These are phyloP conservation scores for Mucor piriformis DNA, from an alignment of 371 early-diverging fungal species.

Conservation along the genomic window DNA sequence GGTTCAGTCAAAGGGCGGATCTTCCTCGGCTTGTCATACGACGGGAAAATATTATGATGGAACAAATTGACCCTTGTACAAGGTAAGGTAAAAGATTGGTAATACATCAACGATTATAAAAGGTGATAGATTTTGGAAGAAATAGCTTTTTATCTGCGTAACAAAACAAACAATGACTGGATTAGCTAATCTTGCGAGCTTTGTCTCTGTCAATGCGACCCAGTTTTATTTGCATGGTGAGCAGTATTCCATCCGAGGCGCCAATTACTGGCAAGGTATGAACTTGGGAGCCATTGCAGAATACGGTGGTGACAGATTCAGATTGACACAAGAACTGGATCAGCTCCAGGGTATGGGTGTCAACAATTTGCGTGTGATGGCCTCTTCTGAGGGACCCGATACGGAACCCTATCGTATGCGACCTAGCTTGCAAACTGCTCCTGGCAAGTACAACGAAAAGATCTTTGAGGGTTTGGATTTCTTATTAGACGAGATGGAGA, in stretches of 20 bases:
- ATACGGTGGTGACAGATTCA: slow-evolving; percentile 51
- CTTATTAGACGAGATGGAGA: slow-evolving; percentile 50
- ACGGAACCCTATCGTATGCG: slow-evolving; percentile 61
- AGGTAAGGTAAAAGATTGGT: no score
- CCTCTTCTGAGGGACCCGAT: slow-evolving; percentile 66
- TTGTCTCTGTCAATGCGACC: slow-evolving; percentile 29
- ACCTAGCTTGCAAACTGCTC: slow-evolving; percentile 59
- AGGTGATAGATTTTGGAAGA: no score
- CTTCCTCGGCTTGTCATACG: no score
- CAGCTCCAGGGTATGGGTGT: slow-evolving; percentile 52
- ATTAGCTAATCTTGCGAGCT: not conserved
- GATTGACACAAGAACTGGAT: slow-evolving; percentile 55
- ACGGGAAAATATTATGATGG: no score
- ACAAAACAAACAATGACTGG: not conserved
- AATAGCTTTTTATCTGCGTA: no score
- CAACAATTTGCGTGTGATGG: slow-evolving; percentile 69
- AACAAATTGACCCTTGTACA: no score
- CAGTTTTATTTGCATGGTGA: slow-evolving; percentile 33
- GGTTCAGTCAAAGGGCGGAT: no score
- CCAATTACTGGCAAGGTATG: slow-evolving; percentile 80
- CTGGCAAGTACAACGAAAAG: slow-evolving; percentile 53
- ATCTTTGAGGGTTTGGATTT: slow-evolving; percentile 45
- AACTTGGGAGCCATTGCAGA: slow-evolving; percentile 53
- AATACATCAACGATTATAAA: no score
- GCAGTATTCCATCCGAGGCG: slow-evolving; percentile 48